Conservation (phyloP, 1,139 yeast species). For the Spencermartinsiella ligniputridi region DNA sequence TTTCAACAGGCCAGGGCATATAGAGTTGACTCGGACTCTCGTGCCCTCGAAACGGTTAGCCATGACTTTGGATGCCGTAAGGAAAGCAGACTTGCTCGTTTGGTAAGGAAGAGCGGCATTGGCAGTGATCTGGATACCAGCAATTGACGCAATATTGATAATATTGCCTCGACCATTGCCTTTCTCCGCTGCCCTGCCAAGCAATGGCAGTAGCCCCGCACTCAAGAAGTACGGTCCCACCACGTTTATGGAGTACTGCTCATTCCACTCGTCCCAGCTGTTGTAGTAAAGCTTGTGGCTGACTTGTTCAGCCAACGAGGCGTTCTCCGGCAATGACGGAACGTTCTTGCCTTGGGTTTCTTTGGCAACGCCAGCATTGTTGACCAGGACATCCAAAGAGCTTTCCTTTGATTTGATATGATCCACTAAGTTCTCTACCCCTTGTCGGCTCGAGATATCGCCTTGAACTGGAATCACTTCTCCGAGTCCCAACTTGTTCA, state of each 20-base stretch:
- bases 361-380: slow-evolving; percentile 16
- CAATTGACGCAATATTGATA: slow-evolving; percentile 79
- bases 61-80: slow-evolving; percentile 65
- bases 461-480: slow-evolving; percentile 16
- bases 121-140: slow-evolving; percentile 72
- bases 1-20: slow-evolving; percentile 11
- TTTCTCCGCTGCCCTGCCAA: slow-evolving; percentile 12
- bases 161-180: slow-evolving; percentile 36
- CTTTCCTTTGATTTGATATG: slow-evolving; percentile 9
- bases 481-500: slow-evolving; percentile 15
- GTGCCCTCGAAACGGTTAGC: slow-evolving; percentile 36
- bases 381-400: slow-evolving; percentile 16
- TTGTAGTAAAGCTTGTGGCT: slow-evolving; percentile 8
- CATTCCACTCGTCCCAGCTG: slow-evolving; percentile 13
- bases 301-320: slow-evolving; percentile 7
- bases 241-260: slow-evolving; percentile 7
- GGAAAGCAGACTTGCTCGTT: slow-evolving; percentile 78
- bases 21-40: slow-evolving; percentile 12
- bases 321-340: background rate
- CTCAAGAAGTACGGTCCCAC: slow-evolving; percentile 11
- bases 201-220: slow-evolving; percentile 11
- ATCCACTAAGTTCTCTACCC: slow-evolving; percentile 11
- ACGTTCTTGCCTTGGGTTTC: slow-evolving; percentile 5
- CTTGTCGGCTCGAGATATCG: slow-evolving; percentile 16
- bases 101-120: slow-evolving; percentile 79